These are phyloP conservation scores for Populus simonii DNA, from an alignment of 345 rosid species.

Conservation along the genomic window DNA sequence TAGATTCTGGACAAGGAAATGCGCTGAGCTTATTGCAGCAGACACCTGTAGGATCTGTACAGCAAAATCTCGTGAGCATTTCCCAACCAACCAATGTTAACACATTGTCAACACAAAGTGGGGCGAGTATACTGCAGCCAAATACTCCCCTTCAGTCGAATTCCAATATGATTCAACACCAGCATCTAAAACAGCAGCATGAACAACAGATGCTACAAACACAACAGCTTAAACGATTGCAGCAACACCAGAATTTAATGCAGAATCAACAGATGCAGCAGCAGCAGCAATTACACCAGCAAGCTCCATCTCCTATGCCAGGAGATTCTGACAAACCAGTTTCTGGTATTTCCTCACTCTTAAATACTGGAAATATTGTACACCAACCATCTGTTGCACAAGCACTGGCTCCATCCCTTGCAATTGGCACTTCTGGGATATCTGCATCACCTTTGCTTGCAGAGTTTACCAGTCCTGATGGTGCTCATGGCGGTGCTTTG, in stretches of 20 bases:
- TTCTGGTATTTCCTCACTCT: slow-evolving; percentile 23
- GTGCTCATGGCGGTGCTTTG: background rate
- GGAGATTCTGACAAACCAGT: too few species aligned
- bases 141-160: slow-evolving; percentile 63
- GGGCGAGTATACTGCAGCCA: slow-evolving; percentile 52
- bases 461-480: slow-evolving; percentile 73
- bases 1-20: slow-evolving; percentile 78
- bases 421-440: slow-evolving; percentile 94
- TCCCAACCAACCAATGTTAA: slow-evolving; percentile 59
- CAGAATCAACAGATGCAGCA: slow-evolving; percentile 51
- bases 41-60: slow-evolving; percentile 55
- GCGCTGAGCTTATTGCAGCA: slow-evolving; percentile 58
- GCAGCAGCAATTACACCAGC: slow-evolving; percentile 52
- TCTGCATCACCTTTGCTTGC: slow-evolving; percentile 92
- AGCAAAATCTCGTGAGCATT: slow-evolving; percentile 52
- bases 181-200: slow-evolving; percentile 54
- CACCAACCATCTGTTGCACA: slow-evolving; percentile 55
- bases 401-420: slow-evolving; percentile 69
- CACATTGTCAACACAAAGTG: slow-evolving; percentile 60
- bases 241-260: slow-evolving; percentile 60
- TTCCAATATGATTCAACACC: slow-evolving; percentile 73
- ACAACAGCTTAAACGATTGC: slow-evolving; percentile 57
- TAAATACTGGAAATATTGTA: slow-evolving; percentile 59
- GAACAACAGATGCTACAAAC: slow-evolving; percentile 54
- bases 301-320: slow-evolving; percentile 91